Evolutionary conservation across 2,329 filamentous ascomycete species (phyloP).

Genomic region (Ophiostoma triangulosporum): DNA sequence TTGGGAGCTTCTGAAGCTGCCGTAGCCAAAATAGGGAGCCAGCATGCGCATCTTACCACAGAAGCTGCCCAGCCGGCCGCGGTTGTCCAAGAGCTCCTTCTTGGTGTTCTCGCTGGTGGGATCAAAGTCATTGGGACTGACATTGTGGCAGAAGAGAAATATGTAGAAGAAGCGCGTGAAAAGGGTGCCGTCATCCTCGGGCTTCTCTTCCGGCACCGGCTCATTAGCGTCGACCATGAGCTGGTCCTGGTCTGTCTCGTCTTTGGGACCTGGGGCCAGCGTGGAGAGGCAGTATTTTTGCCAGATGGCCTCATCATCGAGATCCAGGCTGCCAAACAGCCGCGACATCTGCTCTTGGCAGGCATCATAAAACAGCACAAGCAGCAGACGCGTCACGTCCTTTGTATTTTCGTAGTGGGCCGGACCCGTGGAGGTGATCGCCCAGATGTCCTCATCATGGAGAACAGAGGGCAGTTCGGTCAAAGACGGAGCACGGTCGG

Average conservation of each 20-base stretch:
- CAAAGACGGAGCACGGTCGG: neutral
- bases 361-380: slow-evolving; percentile 7
- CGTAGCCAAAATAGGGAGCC: neutral
- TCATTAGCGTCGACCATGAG: neutral
- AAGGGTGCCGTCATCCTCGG: slow-evolving; percentile 2
- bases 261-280: neutral
- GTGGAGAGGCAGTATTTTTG: slow-evolving; percentile 7
- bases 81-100: slow-evolving; percentile 5
- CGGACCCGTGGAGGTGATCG: slow-evolving; percentile 9
- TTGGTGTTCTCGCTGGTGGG: slow-evolving; percentile 4
- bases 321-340: slow-evolving; percentile 1
- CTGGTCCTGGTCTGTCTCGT: neutral
- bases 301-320: slow-evolving; percentile 8
- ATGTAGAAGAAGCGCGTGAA: slow-evolving; percentile 16
- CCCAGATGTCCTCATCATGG: slow-evolving; percentile 2
- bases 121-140: neutral
- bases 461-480: neutral
- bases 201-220: neutral
- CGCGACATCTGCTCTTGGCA: slow-evolving; percentile 3
- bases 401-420: slow-evolving; percentile 7
- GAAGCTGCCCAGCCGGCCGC: slow-evolving; percentile 13
- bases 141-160: slow-evolving; percentile 11
- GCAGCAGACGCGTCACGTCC: slow-evolving; percentile 12
- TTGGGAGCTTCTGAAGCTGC: no score
- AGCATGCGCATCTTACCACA: slow-evolving; percentile 12